Evolutionary conservation across 192 early-diverging fungal genomes (phyloP).

Genomic region (Chytriomyces sp.): DNA sequence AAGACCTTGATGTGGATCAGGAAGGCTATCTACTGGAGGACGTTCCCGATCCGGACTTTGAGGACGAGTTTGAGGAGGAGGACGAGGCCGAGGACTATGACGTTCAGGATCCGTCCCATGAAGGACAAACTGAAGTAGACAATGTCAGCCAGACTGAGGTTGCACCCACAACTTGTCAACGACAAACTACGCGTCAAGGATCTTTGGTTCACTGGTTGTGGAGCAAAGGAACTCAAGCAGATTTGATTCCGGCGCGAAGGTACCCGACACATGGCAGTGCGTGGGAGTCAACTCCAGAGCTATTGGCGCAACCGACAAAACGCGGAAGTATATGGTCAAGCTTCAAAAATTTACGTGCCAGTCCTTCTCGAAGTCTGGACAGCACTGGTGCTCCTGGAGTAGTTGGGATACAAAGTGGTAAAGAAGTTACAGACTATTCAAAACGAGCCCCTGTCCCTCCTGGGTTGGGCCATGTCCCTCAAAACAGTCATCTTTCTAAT

Average conservation of each 20-base stretch:
- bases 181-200: background rate
- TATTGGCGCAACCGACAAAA: background rate
- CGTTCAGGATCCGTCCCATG: background rate
- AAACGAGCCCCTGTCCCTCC: too few species aligned
- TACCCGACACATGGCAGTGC: background rate
- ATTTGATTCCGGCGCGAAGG: too few species aligned
- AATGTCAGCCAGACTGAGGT: too few species aligned
- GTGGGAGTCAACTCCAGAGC: constrained; percentile 18
- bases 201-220: too few species aligned
- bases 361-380: background rate
- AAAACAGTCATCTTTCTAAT: background rate
- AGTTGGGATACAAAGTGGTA: too few species aligned
- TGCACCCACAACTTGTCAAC: too few species aligned
- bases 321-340: constrained; percentile 13
- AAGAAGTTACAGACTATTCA: too few species aligned
- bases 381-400: background rate
- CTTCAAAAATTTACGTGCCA: constrained; percentile 10
- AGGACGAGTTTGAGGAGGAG: constrained; percentile 15
- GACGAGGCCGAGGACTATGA: background rate
- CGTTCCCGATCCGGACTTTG: constrained; percentile 31
- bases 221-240: too few species aligned
- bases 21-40: constrained; percentile 32
- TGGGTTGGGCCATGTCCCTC: too few species aligned
- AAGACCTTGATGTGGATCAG: constrained; percentile 23
- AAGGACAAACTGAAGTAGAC: too few species aligned